These are phyloP conservation scores for Rhodomyrtus tomentosa DNA, from an alignment of 345 rosid genomes.

Conservation along the genomic window DNA sequence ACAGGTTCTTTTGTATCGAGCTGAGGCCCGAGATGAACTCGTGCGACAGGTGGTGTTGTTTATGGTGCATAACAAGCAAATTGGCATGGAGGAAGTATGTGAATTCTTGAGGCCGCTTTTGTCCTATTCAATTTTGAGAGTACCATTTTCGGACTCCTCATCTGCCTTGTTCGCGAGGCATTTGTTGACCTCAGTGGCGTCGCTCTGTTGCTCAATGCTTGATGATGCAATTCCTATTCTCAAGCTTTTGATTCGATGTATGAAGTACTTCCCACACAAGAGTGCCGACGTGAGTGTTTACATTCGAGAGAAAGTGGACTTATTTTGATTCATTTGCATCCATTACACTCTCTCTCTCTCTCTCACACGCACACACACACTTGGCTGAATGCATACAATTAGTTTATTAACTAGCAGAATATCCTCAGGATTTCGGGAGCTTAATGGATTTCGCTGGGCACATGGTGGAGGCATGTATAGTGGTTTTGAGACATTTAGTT, in stretches of 20 bases:
- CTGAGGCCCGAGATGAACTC: slow-evolving; percentile 55
- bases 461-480: slow-evolving; percentile 49
- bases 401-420: slow-evolving; percentile 1
- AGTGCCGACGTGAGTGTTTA: slow-evolving; percentile 33
- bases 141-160: slow-evolving; percentile 30
- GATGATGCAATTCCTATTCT: slow-evolving; percentile 49
- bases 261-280: slow-evolving; percentile 35
- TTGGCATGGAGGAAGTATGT: slow-evolving; percentile 56
- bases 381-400: not conserved
- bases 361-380: not conserved
- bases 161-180: slow-evolving; percentile 42
- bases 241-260: slow-evolving; percentile 44
- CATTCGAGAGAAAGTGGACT: not conserved
- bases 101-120: slow-evolving; percentile 69
- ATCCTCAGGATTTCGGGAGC: slow-evolving; percentile 49
- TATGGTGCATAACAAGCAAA: slow-evolving; percentile 28
- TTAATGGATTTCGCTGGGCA: slow-evolving; percentile 30
- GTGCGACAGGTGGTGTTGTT: slow-evolving; percentile 59
- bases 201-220: slow-evolving; percentile 61
- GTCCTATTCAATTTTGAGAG: slow-evolving; percentile 37
- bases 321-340: not conserved
- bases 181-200: slow-evolving; percentile 54
- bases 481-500: slow-evolving; percentile 49
- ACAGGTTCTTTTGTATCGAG: slow-evolving; percentile 61
- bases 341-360: not conserved